Base-by-base conservation (phyloP, 2,329 filamentous ascomycete genomes). In the Lasiodiplodia sp. region DNA sequence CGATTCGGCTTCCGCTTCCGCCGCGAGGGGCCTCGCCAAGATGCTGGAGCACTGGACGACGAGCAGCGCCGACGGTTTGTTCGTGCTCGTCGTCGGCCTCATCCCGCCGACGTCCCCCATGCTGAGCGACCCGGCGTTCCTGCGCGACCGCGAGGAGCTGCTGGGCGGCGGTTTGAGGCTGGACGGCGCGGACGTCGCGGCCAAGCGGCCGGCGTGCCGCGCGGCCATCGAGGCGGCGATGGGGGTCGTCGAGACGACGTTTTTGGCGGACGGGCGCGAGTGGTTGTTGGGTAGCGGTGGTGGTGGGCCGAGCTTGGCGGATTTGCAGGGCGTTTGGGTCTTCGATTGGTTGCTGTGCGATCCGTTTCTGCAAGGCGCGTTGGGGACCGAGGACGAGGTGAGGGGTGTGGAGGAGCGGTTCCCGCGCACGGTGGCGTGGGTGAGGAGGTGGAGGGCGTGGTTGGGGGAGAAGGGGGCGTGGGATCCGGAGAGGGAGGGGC, bases 271-370 rank as follows among this genome's bases (percentile, higher is more conserved):
- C 78, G 89, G 87, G 16, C 83, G 90, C 67, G 75, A 84, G 2
- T 93, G 90, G 90, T 78, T 93, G 12, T 78, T 90, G 14, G 44
- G n/a, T 44, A 2, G 28, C 5, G 28, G 8, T 34, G 31, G 28
- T 1, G 8, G 31, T 34, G 83, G 80, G 8, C 86, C 83, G 1
- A 34, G 31, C 28, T 76, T 92, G 70, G 89, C 87, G 4, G 91
- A 94, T 76, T 87, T 93, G 69, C 88, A 93, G 79, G 88, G 82
- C 78, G 72, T 72, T 60, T 91, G 87, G 87, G 82, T 85, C 1
- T 83, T 92, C 70, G 85, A 89, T 76, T 92, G 90, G 90, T 77
- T 91, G 1, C 74, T 76, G 5, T 80, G 78, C 37, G 75, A 78
- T 49, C 70, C 68, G 2, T 64, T 64, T 3, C 12, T 80, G 92